Conservation (phyloP, 805 yeast genomes). For the Teunomyces barrocoloradensis region DNA sequence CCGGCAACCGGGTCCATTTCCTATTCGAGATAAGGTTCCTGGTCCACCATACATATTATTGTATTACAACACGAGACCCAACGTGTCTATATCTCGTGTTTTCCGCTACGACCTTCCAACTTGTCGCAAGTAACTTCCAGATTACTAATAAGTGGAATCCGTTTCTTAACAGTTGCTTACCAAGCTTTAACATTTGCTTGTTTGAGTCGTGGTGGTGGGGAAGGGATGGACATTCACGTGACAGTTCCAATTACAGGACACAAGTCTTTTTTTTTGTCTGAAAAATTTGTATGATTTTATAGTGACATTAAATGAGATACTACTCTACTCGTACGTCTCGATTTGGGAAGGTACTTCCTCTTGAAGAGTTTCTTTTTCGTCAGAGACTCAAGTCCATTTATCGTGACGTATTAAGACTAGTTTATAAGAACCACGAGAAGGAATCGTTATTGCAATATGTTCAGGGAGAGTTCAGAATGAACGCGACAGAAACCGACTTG, state of each 20-base stretch:
- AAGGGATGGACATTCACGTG: too few species aligned
- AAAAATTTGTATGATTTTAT: not conserved
- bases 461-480: slow-evolving; percentile 33
- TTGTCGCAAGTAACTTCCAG: too few species aligned
- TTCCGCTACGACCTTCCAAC: not conserved
- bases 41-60: not conserved
- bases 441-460: slow-evolving; percentile 30
- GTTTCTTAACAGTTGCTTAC: too few species aligned
- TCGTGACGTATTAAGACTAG: slow-evolving; percentile 29
- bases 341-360: slow-evolving; percentile 7
- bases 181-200: too few species aligned
- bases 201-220: too few species aligned
- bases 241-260: not conserved
- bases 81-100: not conserved
- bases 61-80: not conserved
- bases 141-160: too few species aligned
- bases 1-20: not conserved
- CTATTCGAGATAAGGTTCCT: not conserved
- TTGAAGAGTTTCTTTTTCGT: slow-evolving; percentile 42
- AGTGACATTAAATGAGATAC: not conserved
- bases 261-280: not conserved
- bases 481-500: slow-evolving; percentile 26
- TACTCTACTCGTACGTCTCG: not conserved
- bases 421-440: slow-evolving; percentile 37
- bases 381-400: slow-evolving; percentile 32